phyloP scores from a whole-genome alignment of 352 stramenopile genomes.

The Stephanocyclus meneghinianus region DNA sequence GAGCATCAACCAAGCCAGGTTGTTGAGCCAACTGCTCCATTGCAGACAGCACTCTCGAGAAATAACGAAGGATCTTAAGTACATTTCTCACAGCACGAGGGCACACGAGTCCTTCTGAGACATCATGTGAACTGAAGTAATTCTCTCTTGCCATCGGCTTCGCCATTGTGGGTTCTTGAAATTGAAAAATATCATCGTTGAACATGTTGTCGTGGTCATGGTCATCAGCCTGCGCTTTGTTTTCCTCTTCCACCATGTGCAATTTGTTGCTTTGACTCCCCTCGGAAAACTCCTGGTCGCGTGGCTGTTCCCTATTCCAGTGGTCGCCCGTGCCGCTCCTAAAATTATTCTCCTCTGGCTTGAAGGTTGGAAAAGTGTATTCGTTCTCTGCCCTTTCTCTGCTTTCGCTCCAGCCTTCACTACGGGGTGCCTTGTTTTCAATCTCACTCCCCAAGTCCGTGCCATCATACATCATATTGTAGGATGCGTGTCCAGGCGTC shows the following conservation, averaged over 20 bases:
- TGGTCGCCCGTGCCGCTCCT: constrained; percentile 5
- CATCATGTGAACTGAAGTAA: constrained; percentile 24
- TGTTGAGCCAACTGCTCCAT: constrained; percentile 58
- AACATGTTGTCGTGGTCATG: constrained; percentile 1
- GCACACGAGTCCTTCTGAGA: constrained; percentile 24
- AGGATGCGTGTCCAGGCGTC: neutral
- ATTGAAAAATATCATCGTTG: constrained; percentile 53
- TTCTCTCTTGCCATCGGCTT: constrained; percentile 18
- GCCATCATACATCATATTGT: neutral
- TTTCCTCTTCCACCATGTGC: neutral
- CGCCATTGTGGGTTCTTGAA: constrained; percentile 28
- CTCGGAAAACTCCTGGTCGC: neutral
- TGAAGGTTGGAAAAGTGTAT: constrained; percentile 1
- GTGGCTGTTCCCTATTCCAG: neutral
- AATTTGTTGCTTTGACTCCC: neutral
- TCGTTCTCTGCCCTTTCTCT: too few species aligned
- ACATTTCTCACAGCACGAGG: constrained; percentile 44
- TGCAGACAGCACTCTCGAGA: constrained; percentile 59
- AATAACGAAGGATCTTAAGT: constrained; percentile 63
- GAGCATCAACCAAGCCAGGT: constrained; percentile 41
- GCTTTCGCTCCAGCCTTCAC: neutral
- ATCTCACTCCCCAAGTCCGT: neutral
- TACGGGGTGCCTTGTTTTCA: neutral
- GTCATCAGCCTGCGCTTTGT: neutral
- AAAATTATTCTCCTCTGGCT: neutral